A percentile compares a stretch with the other conserved stretches of the same genome.
These are phyloP conservation scores for Eucalyptus sideroxylon DNA, from an alignment of 345 rosid species.

Conservation along the genomic window DNA sequence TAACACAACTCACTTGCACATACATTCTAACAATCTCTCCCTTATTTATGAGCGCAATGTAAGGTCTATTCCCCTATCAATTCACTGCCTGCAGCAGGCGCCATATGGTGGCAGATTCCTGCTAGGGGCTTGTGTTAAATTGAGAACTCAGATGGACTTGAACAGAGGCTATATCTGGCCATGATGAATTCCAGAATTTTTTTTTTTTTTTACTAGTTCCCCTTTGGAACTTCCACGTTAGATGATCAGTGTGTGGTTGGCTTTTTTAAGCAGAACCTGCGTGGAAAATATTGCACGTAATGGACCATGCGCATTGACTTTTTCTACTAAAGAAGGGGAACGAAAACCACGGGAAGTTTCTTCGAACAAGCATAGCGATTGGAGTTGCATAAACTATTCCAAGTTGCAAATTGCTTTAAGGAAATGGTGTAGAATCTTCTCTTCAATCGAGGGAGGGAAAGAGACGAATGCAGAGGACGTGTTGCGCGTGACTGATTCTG, in stretches of 20 bases:
- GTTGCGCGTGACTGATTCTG: not conserved
- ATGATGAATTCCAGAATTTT: not conserved
- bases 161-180: not conserved
- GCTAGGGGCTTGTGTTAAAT: not conserved
- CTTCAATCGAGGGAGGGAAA: not conserved
- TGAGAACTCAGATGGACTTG: not conserved
- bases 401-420: not conserved
- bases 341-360: not conserved
- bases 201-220: not conserved
- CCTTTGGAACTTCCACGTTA: not conserved
- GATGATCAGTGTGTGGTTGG: not conserved
- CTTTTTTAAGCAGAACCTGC: not conserved
- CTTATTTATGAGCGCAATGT: no score
- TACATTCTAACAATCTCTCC: no score
- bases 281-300: not conserved
- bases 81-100: not conserved
- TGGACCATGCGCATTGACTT: not conserved
- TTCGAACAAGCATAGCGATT: not conserved
- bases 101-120: constrained; percentile 9
- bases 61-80: no score
- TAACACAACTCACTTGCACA: no score
- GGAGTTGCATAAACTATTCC: not conserved
- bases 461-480: not conserved
- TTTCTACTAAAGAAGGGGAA: not conserved
- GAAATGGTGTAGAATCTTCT: not conserved